Base-by-base conservation (phyloP, 2,329 filamentous ascomycete genomes). In the Sporothrix brasiliensis region DNA sequence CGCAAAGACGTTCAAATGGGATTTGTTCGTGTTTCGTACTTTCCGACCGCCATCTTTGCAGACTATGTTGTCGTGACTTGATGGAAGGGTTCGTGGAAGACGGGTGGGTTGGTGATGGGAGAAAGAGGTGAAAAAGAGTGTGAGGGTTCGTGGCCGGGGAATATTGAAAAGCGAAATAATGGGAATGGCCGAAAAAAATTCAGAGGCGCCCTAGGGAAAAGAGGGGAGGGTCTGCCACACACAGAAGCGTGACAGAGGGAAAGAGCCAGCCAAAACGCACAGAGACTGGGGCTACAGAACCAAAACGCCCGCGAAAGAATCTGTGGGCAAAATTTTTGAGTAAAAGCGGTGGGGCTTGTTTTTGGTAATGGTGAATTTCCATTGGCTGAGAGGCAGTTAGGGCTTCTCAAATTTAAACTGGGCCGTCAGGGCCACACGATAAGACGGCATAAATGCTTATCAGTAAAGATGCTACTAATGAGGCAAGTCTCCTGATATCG, bases 1-100 rank as follows among this genome's bases (percentile, higher is more conserved):
- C 67, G 41, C 39, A 44, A 3, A n/a, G 21, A n/a, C 50, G 50
- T 30, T 50, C 53, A 39, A 52, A 54, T 14, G 58, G 16, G 21
- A 39, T 54, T 54, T 30, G 21, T 47, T 14, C 21, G 39, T 13
- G 14, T 30, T 53, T 67, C 56, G 54, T 70, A 87, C 85, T 87
- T 87, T 84, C 85, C 85, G 83, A 87, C 85, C 81, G 85, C 85
- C 85, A 87, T 87, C 80, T 81, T 76, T 86, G 84, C 84, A 81
- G 83, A 82, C 80, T 81, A 79, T 79, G 19, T 80, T 80, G 78
- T 83, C 79, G 79, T 78, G 78, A 76, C 70, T 65, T 67, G 77
- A 77, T 78, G 80, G 81, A 79, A 79, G 77, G 75, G 75, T 74
- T 77, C 76, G 77, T 74, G 47, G 47, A 14, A 39, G 47, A 30